Percentiles rank a stretch among this genome's conserved stretches.
phyloP scores from a whole-genome alignment of 2,329 filamentous ascomycete genomes.

The Neofusicoccum cordaticola region DNA sequence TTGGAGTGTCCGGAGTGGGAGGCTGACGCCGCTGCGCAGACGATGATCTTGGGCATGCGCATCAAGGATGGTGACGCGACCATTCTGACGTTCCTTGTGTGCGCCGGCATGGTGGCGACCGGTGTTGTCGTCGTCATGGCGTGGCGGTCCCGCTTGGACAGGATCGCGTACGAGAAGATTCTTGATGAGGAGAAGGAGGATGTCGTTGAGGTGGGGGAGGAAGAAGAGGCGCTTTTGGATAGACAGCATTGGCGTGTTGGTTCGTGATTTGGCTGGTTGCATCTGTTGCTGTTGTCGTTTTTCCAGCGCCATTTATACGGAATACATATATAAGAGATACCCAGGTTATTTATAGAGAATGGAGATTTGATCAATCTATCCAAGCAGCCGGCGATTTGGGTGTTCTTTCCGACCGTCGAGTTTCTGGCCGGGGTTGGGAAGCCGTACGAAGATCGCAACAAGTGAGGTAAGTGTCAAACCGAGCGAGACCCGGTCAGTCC shows the following conservation, averaged over 20 bases:
- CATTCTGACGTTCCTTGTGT: neutral
- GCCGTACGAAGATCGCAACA: too few relatives aligned
- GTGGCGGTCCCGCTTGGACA: neutral
- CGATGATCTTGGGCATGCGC: neutral
- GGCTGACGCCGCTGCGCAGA: neutral
- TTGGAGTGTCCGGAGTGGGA: neutral
- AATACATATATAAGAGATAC: neutral
- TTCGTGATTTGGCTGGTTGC: neutral
- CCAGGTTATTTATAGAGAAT: neutral
- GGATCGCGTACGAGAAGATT: conserved; percentile 1
- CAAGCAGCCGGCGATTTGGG: too few relatives aligned
- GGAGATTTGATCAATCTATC: neutral
- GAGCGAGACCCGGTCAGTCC: too few relatives aligned
- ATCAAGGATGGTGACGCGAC: conserved; percentile 1
- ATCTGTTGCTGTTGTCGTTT: neutral
- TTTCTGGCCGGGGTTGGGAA: too few relatives aligned
- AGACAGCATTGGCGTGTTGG: neutral
- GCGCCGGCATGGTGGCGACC: neutral
- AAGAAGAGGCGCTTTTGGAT: neutral
- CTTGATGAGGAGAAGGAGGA: conserved; percentile 8
- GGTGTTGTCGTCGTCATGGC: neutral
- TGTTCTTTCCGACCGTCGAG: too few relatives aligned
- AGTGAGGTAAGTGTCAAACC: too few relatives aligned
- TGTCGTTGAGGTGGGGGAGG: conserved; percentile 8
- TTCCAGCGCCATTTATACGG: neutral